Conservation (phyloP, 1,139 yeast species). For the Cylindricascospora bacillispora region DNA sequence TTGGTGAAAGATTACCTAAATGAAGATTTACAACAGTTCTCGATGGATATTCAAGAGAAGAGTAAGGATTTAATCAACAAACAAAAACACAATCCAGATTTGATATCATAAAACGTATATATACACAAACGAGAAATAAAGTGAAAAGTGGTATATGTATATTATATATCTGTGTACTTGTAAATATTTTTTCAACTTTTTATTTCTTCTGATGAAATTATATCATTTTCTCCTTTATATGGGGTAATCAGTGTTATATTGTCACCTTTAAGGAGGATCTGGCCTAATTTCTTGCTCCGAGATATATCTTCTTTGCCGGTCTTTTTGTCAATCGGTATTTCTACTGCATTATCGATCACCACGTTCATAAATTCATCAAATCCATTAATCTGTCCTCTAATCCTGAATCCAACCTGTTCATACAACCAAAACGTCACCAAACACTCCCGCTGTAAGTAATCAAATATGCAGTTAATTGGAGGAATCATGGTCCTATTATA, state of each 20-base stretch:
- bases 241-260: conserved; percentile 71
- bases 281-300: conserved; percentile 38
- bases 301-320: conserved; percentile 19
- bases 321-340: conserved; percentile 35
- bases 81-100: no score
- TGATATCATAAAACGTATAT: no score
- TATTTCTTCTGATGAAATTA: no score
- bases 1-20: conserved; percentile 8
- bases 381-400: conserved; percentile 78
- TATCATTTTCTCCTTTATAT: no score
- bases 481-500: conserved; percentile 44
- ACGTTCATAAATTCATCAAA: conserved; percentile 97
- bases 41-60: neutral
- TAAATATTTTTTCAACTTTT: no score
- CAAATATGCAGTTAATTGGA: conserved; percentile 84
- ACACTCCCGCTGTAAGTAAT: conserved; percentile 71
- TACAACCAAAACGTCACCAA: conserved; percentile 76
- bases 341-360: conserved; percentile 83
- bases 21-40: conserved; percentile 3
- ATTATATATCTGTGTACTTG: no score
- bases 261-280: conserved; percentile 82
- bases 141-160: no score
- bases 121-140: no score
- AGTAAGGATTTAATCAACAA: neutral
- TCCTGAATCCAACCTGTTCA: conserved; percentile 66